A percentile compares a stretch with the other conserved stretches of the same genome.
phyloP scores from a whole-genome alignment of 129 eudicot genomes.

The Pseudognaphalium luteoalbum region DNA sequence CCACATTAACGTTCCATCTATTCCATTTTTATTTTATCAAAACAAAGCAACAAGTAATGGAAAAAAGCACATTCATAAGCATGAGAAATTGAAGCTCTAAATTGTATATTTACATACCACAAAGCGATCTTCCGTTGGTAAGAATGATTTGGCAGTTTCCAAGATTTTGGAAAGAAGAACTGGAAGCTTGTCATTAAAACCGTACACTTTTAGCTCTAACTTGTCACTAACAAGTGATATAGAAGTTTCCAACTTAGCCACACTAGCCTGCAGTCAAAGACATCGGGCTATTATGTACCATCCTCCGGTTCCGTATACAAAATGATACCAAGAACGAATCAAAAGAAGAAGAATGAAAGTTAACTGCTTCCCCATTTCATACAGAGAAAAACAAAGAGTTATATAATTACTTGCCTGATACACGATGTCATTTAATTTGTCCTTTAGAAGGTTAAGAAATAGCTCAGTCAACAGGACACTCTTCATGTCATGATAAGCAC shows the following conservation, averaged over 20 bases:
- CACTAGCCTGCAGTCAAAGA: constrained; percentile 67
- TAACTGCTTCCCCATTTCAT: background rate
- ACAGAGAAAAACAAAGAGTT: background rate
- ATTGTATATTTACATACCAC: constrained; percentile 42
- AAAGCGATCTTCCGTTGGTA: constrained; percentile 84
- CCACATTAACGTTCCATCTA: too few relatives aligned
- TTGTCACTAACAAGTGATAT: constrained; percentile 81
- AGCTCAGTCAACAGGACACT: constrained; percentile 76
- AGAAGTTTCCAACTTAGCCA: constrained; percentile 92
- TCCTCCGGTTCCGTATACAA: constrained; percentile 7
- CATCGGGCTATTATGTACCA: constrained; percentile 4
- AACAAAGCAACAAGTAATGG: background rate
- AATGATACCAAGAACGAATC: constrained; percentile 4
- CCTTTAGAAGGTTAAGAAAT: constrained; percentile 72
- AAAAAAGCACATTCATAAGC: background rate
- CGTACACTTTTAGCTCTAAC: constrained; percentile 89
- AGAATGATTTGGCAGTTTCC: constrained; percentile 63
- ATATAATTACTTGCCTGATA: constrained; percentile 65
- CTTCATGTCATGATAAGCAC: constrained; percentile 59
- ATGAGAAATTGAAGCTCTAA: constrained; percentile 2
- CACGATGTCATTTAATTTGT: constrained; percentile 82
- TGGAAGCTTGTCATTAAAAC: constrained; percentile 93
- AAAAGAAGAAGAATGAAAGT: constrained; percentile 15
- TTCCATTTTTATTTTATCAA: background rate
- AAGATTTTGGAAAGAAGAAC: constrained; percentile 80